Evolutionary conservation across 1,139 yeast species (phyloP), one percentile per base, ranked within the genome.

Genomic region (Diutina neorugosa): DNA sequence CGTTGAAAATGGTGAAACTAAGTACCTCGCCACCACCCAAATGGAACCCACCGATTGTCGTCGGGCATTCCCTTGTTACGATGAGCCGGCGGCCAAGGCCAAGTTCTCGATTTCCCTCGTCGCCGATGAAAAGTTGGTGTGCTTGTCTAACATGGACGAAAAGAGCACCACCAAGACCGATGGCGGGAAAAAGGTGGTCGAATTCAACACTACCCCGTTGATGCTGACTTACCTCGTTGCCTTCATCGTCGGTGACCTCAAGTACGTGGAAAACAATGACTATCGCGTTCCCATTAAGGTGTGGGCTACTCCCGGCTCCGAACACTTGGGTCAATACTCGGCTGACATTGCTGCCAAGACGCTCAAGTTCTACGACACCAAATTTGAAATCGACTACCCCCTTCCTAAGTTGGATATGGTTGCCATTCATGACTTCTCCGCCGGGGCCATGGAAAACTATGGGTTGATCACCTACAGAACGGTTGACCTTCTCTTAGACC

Each of bases 361-460:
- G 44, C 75, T 85, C 58, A 84, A 77, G 60, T 83, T 79, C 66
- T 85, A 81, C 61, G 85, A 86, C 53, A 68, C 73, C 57, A 74
- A 82, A 37, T 85, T 85, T 62, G 84, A 79, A 55, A 73, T 84
- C 55, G 78, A 82, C 58, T 85, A 84, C 62, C 86, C 87, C 31
- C 71, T 85, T 58, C 88, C 91, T 51, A 87, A 85, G 67, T 73
- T 84, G 66, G 91, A 85, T 65, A 73, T 84, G 67, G 81, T 88
- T 57, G 90, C 89, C 12, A 85, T 84, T 53, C 91, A 84, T 61
- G 82, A 85, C 57, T 85, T 83, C 63, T 76, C 86, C 27, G 88
- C 85, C 53, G 88, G 87, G 61, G 93, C 91, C 52, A 88, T 88
- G 96, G 96, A 88, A 70, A 88, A 88, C 72, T 86, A 91, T 87